Conservation (phyloP, 1,284 basidiomycete genomes). For the Afroboletus lepidellus region DNA sequence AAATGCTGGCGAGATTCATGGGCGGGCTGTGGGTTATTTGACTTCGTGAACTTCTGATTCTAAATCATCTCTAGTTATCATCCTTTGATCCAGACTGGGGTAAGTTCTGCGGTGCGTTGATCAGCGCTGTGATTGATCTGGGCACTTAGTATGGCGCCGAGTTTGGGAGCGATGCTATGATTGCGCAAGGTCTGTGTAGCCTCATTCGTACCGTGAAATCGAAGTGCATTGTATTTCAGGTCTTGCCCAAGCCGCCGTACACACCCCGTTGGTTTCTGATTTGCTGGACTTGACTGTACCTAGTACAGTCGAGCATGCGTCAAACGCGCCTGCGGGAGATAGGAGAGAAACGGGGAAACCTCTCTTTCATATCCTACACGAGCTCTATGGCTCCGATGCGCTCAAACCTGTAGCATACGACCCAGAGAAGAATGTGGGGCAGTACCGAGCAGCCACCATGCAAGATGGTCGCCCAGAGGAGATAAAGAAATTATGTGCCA, state of each 20-base stretch:
- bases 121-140: not conserved
- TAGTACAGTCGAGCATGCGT: not conserved
- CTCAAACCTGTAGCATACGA: constrained; percentile 57
- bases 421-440: constrained; percentile 40
- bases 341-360: constrained; percentile 28
- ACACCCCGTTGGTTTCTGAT: constrained; percentile 35
- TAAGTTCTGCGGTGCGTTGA: constrained; percentile 22
- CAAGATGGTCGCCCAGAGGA: constrained; percentile 44
- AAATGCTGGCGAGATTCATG: constrained; percentile 58
- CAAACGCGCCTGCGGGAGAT: not conserved
- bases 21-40: constrained; percentile 44
- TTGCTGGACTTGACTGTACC: constrained; percentile 32
- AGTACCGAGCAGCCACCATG: constrained; percentile 38
- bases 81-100: constrained; percentile 65
- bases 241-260: constrained; percentile 55
- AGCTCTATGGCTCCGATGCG: constrained; percentile 52
- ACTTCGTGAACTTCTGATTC: constrained; percentile 33
- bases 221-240: constrained; percentile 31
- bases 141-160: constrained; percentile 54
- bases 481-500: constrained; percentile 47
- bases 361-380: constrained; percentile 49
- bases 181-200: constrained; percentile 47
- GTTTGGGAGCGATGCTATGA: constrained; percentile 52
- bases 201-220: not conserved
- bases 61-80: constrained; percentile 28